Conservation (phyloP, 768 basidiomycete genomes). For the Strobilomyces confusus region DNA sequence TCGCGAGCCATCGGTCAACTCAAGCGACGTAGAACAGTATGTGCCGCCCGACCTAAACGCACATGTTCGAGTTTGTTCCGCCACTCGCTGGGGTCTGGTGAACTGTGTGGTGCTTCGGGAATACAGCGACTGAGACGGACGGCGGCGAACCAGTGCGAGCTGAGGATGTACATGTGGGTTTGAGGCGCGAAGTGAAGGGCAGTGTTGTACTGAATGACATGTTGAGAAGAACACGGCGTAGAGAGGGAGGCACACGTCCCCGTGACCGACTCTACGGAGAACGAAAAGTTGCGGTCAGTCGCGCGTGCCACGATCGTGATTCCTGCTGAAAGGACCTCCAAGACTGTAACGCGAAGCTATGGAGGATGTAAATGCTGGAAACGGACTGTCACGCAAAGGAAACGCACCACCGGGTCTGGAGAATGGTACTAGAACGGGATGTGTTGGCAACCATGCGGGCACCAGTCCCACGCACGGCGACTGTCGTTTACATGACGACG, state of each 20-base stretch:
- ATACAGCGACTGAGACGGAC: slow-evolving; percentile 54
- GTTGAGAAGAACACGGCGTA: background rate
- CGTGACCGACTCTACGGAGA: slow-evolving; percentile 44
- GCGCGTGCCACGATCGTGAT: slow-evolving; percentile 71
- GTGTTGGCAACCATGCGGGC: too few relatives aligned
- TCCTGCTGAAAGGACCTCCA: slow-evolving; percentile 69
- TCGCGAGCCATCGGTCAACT: slow-evolving; percentile 44
- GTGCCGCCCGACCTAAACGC: slow-evolving; percentile 57
- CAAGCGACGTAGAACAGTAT: slow-evolving; percentile 62
- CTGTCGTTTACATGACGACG: too few relatives aligned
- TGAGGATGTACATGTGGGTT: slow-evolving; percentile 60
- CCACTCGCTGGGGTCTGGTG: slow-evolving; percentile 58
- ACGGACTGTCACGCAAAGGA: too few relatives aligned
- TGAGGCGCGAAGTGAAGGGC: slow-evolving; percentile 56
- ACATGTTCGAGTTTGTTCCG: slow-evolving; percentile 19
- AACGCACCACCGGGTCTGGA: too few relatives aligned
- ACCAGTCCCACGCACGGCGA: too few relatives aligned
- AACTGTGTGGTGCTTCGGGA: slow-evolving; percentile 56
- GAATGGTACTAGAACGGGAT: slow-evolving; percentile 78
- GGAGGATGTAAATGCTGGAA: slow-evolving; percentile 14
- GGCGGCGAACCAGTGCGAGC: slow-evolving; percentile 89
- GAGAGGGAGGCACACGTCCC: slow-evolving; percentile 27
- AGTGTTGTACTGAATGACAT: slow-evolving; percentile 34
- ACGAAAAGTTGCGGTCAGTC: slow-evolving; percentile 89
- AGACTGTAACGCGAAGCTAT: slow-evolving; percentile 59